Percentiles rank a stretch among this genome's conserved stretches.
These are phyloP conservation scores for Termitomyces sp. DNA, from an alignment of 768 basidiomycete genomes.

Conservation along the genomic window DNA sequence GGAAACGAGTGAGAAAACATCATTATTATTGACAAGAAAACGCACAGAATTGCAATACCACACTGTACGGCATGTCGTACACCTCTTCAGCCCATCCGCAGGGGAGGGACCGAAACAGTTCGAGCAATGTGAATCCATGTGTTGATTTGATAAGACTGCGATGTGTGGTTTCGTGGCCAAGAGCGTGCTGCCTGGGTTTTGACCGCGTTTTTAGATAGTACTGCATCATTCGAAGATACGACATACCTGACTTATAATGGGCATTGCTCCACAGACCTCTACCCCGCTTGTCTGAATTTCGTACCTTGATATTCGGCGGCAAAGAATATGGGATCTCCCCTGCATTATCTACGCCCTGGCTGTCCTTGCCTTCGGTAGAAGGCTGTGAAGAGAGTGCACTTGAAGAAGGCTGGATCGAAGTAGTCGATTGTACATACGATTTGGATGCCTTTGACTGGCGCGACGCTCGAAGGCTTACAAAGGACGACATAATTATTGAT, in stretches of 20 bases:
- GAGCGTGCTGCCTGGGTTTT: conserved; percentile 48
- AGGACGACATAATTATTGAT: conserved; percentile 17
- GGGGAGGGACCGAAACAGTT: conserved; percentile 47
- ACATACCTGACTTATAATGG: conserved; percentile 31
- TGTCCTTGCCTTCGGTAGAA: conserved; percentile 18
- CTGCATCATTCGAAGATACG: neutral
- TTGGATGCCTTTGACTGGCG: conserved; percentile 23
- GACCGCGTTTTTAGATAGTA: neutral
- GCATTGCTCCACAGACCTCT: conserved; percentile 41
- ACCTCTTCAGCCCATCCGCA: conserved; percentile 50
- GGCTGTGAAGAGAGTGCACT: conserved; percentile 17
- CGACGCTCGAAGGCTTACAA: conserved; percentile 23
- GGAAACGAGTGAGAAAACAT: neutral
- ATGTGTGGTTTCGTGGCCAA: conserved; percentile 56
- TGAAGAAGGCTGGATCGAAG: conserved; percentile 15
- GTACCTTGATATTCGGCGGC: conserved; percentile 37
- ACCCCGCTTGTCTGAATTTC: conserved; percentile 29
- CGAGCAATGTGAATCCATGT: conserved; percentile 64
- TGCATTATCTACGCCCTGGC: neutral
- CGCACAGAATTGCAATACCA: conserved; percentile 76
- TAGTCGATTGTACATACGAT: conserved; percentile 29
- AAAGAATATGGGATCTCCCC: conserved; percentile 16
- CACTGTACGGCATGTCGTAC: conserved; percentile 63
- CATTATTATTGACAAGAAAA: conserved; percentile 2
- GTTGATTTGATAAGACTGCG: conserved; percentile 56